Base-by-base conservation (phyloP, 2,329 filamentous ascomycete genomes). In the Aspergillus sp. region DNA sequence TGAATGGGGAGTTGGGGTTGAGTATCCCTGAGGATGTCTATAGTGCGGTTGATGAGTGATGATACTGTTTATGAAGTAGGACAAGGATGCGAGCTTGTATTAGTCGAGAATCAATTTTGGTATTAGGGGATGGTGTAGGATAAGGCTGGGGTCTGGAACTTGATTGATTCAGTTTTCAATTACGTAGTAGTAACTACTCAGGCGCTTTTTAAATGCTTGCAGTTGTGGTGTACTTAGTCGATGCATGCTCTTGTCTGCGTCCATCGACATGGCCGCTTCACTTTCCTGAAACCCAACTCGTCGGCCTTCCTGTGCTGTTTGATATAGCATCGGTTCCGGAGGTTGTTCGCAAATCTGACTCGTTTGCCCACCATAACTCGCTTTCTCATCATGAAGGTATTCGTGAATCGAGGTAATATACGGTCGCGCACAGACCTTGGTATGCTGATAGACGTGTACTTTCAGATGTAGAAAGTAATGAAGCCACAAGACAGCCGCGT, bases 1-100 rank as follows among this genome's bases (percentile, higher is more conserved):
- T 98, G 71, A 83, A 86, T 65, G 83, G 88, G 65, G 95, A 99
- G 81, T 80, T 97, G 53, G 88, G 87, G 2, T 80, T 97, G 53
- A 83, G 88, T 63, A 76, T 92, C 57, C 72, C 76, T 3, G 71
- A 71, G 65, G 74, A 77, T 71, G 65, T 79, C 7, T 77, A 79
- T 56, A 69, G 68, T 19, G 66, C 72, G 46, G 47, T 68, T 52
- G 56, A 72, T 54, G 65, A 71, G 54, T 68, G 34, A 41, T 17
- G 11, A 6, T 41, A 41, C 34, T 41, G 9, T 41, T 41, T 41
- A 41, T 11, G 15, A 41, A 41, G 31, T 41, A 22, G 25, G 30
- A 17, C 25, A 53, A 38, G 17, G 34, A 6, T 41, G 31, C 31
- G 15, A 38, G 31, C 5, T 23, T 54, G 31, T 28, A 31, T 19